Evolutionary conservation across 2,329 filamentous ascomycete species (phyloP), one percentile per base, ranked within the genome.

Genomic region (Hymenoscyphus infarciens): DNA sequence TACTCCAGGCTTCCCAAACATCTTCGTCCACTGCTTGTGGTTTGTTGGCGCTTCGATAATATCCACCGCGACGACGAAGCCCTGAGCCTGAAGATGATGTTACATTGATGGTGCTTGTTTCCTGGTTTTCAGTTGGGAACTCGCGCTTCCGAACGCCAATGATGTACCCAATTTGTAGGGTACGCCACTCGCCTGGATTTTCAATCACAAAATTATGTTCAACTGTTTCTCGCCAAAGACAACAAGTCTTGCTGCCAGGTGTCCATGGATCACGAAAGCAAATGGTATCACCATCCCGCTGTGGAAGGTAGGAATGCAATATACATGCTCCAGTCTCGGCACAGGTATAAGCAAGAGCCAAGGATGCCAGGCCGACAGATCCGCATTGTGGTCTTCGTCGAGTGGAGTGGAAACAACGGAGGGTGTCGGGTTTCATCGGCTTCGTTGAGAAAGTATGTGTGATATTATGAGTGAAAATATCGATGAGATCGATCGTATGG

Each of bases 101-200:
- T 5, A 38, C 22, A 13, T 42, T 33, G 42, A 15, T 35, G 39
- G 3, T 29, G 3, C 49, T 55, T 19, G 35, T 22, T 39, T 39
- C 45, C 22, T 42, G 35, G 2, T 16, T 31, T 25, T 55, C 49
- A 29, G 16, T 56, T 63, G 70, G 69, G 22, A 69, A 69, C 65
- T 78, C 79, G 65, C 75, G 59, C 38, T 72, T 82, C 33, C 88
- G 80, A 13, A 91, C 78, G 0, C 89, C 89, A 0, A 90, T 77
- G 10, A 90, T 77, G 61, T 83, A 83, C 0, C 86, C 84, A 35
- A 81, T 82, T 0, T 81, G 78, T 6, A 90, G 77, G 1, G 84
- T 77, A 64, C 87, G 83, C 88, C 88, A 92, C 0, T 77, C 73
- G 0, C 89, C 89, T 0, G 87, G 87, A 42, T 87, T 82, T n/a